Percentiles rank a stretch among this genome's conserved stretches.
phyloP scores from a whole-genome alignment of 768 basidiomycete species.

The Dacryopinax primogenitus region DNA sequence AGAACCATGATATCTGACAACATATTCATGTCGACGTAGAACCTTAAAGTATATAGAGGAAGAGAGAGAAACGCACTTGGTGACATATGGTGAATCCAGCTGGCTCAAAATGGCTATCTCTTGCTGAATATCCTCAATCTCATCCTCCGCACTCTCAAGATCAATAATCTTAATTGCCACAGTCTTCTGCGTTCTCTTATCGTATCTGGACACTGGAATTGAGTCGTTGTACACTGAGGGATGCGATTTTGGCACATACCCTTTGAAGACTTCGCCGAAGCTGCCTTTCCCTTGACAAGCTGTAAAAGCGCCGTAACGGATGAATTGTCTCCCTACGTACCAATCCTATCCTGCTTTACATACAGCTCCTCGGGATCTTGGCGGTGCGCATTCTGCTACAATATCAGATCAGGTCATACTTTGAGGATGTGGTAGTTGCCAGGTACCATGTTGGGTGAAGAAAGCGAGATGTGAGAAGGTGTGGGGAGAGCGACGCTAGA shows the following conservation, averaged over 20 bases:
- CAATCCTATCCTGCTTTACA: conserved; percentile 94
- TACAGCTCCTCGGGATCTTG: conserved; percentile 90
- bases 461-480: not conserved
- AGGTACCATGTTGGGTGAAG: not conserved
- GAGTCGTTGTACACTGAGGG: conserved; percentile 18
- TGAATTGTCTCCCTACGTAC: conserved; percentile 34
- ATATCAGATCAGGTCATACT: not conserved
- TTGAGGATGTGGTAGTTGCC: not conserved
- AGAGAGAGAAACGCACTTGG: conserved; percentile 51
- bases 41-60: conserved; percentile 11
- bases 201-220: conserved; percentile 45
- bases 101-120: conserved; percentile 97
- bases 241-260: conserved; percentile 34
- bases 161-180: conserved; percentile 99
- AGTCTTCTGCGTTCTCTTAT: conserved; percentile 88
- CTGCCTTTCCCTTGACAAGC: conserved; percentile 74
- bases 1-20: conserved; percentile 78
- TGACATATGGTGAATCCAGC: conserved; percentile 89
- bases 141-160: conserved; percentile 96
- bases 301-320: not conserved
- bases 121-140: conserved; percentile 98
- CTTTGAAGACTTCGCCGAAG: conserved; percentile 99
- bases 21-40: not conserved
- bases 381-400: not conserved
- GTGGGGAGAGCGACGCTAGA: not conserved